Conservation (phyloP, 495 filamentous ascomycete genomes). For the Cladorrhinum samala region DNA sequence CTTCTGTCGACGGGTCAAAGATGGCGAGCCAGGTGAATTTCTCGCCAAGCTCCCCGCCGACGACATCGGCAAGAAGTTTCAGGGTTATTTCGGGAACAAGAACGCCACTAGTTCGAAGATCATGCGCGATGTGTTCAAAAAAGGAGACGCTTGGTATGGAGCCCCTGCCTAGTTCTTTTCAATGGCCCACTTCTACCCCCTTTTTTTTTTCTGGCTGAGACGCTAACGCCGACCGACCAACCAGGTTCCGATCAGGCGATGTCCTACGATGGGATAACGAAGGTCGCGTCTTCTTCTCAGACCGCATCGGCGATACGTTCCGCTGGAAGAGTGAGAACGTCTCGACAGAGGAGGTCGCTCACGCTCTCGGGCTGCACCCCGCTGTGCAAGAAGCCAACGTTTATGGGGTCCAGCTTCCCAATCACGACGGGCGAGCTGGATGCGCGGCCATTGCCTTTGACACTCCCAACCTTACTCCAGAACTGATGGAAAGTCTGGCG, state of each 20-base stretch:
- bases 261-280: constrained; percentile 66
- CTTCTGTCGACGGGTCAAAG: constrained; percentile 56
- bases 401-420: constrained; percentile 75
- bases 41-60: constrained; percentile 61
- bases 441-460: constrained; percentile 65
- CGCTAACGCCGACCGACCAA: too few relatives aligned
- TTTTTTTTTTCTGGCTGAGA: not conserved
- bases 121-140: constrained; percentile 65
- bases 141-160: constrained; percentile 64
- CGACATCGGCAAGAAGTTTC: constrained; percentile 60
- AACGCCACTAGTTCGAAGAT: constrained; percentile 73
- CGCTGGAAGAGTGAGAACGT: constrained; percentile 97
- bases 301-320: constrained; percentile 90
- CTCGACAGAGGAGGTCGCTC: constrained; percentile 72
- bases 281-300: constrained; percentile 75
- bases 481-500: constrained; percentile 52
- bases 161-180: too few relatives aligned
- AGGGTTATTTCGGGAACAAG: constrained; percentile 78
- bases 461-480: constrained; percentile 15
- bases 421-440: constrained; percentile 82
- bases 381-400: constrained; percentile 76
- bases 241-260: constrained; percentile 74
- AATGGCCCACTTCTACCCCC: too few relatives aligned
- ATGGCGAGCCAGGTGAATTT: constrained; percentile 70
- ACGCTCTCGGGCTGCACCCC: constrained; percentile 61